Evolutionary conservation across 176 grass and related monocot genomes (phyloP).

Genomic region (Rhynchospora breviuscula): DNA sequence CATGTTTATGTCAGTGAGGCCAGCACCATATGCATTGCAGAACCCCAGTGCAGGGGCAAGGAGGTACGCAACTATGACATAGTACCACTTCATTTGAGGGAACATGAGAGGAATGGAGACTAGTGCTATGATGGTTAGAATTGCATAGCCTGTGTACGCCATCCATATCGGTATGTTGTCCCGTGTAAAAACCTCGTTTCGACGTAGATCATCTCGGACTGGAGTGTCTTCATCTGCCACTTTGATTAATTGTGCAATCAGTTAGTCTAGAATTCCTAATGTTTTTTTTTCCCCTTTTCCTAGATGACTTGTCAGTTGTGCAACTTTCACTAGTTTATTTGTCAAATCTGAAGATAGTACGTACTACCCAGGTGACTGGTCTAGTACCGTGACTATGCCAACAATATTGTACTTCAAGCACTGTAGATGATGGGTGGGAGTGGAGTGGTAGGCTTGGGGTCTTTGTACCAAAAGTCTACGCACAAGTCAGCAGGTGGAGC

Average conservation of each 20-base stretch:
- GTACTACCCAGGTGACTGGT: neutral
- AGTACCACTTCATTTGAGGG: conserved; percentile 89
- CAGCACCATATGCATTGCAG: conserved; percentile 93
- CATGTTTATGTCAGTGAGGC: conserved; percentile 97
- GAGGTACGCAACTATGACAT: conserved; percentile 75
- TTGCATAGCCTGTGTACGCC: conserved; percentile 50
- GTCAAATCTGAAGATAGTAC: neutral
- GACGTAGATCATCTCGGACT: conserved; percentile 45
- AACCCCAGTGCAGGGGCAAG: conserved; percentile 86
- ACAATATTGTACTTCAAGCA: conserved; percentile 5
- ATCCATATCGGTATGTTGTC: conserved; percentile 66
- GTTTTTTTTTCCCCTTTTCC: neutral
- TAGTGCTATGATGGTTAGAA: conserved; percentile 42
- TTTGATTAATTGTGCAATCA: neutral
- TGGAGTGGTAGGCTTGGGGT: neutral
- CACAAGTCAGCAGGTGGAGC: neutral
- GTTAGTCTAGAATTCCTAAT: neutral
- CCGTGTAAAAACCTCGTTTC: conserved; percentile 62
- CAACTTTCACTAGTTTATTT: neutral
- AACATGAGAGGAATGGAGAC: conserved; percentile 79
- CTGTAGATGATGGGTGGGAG: neutral
- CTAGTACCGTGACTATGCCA: neutral
- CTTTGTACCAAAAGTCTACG: no score
- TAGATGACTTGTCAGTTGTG: neutral
- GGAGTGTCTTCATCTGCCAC: conserved; percentile 49